Evolutionary conservation across 169 alveolate species (phyloP).

Genomic region (Plasmodium knowlesi): DNA sequence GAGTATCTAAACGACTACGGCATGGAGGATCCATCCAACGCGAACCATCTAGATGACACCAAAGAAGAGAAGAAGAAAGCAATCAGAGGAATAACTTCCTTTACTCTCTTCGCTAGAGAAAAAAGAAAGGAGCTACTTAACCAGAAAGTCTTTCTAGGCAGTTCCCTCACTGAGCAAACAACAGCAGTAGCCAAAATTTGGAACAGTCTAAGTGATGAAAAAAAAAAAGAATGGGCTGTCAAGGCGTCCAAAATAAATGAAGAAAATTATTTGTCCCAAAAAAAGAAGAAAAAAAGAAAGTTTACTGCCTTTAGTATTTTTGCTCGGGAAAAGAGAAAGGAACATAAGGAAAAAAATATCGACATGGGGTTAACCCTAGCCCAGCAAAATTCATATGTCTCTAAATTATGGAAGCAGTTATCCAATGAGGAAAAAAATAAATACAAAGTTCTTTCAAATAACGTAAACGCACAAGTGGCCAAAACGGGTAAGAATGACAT

Average conservation of each 20-base stretch:
- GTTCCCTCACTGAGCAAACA: constrained; percentile 71
- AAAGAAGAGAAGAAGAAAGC: constrained; percentile 20
- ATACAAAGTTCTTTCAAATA: constrained; percentile 49
- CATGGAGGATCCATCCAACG: not conserved
- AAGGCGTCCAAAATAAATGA: constrained; percentile 74
- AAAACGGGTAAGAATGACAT: constrained; percentile 12
- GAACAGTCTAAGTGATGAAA: constrained; percentile 44
- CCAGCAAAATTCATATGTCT: constrained; percentile 67
- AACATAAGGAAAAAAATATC: constrained; percentile 58
- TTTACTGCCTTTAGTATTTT: constrained; percentile 71
- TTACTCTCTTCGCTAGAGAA: constrained; percentile 65
- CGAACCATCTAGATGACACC: not conserved
- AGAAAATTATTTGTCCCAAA: constrained; percentile 49
- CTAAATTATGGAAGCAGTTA: constrained; percentile 70
- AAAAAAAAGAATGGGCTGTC: constrained; percentile 70
- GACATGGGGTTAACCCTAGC: constrained; percentile 68
- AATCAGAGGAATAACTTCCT: constrained; percentile 66
- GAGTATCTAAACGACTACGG: constrained; percentile 4
- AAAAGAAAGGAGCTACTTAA: constrained; percentile 55
- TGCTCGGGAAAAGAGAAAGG: constrained; percentile 70
- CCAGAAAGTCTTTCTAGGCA: constrained; percentile 53
- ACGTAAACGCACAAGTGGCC: constrained; percentile 38
- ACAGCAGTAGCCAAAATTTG: constrained; percentile 73
- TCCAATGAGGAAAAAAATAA: constrained; percentile 60
- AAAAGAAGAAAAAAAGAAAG: constrained; percentile 70